These are phyloP conservation scores for Suillus decipiens DNA, from an alignment of 768 basidiomycete genomes.

Conservation along the genomic window DNA sequence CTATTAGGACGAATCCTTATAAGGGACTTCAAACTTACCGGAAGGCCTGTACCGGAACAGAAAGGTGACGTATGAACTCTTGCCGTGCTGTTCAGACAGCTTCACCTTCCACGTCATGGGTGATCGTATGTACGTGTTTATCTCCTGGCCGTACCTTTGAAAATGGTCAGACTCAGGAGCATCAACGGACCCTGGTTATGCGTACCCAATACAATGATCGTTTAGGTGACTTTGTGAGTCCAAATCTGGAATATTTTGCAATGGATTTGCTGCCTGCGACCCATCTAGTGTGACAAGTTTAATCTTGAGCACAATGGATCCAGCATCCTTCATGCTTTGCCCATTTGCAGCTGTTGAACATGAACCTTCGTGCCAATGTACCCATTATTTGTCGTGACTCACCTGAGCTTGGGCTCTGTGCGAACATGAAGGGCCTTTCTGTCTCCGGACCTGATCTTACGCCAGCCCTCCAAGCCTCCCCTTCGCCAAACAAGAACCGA, in stretches of 20 bases:
- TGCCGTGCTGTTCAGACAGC: conserved; percentile 43
- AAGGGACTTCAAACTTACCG: conserved; percentile 37
- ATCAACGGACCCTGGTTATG: not conserved
- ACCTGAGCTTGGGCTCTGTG: conserved; percentile 43
- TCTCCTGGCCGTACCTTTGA: conserved; percentile 53
- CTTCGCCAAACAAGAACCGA: conserved; percentile 57
- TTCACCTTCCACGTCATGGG: conserved; percentile 56
- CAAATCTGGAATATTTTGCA: conserved; percentile 40
- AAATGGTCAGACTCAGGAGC: conserved; percentile 13
- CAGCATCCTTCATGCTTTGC: conserved; percentile 40
- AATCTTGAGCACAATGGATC: conserved; percentile 57
- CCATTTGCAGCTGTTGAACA: conserved; percentile 15
- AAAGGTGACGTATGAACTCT: conserved; percentile 61
- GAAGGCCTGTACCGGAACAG: conserved; percentile 63
- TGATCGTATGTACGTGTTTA: conserved; percentile 39
- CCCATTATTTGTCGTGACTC: conserved; percentile 11
- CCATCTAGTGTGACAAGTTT: conserved; percentile 31
- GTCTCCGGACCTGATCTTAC: conserved; percentile 49
- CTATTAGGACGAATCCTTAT: not conserved
- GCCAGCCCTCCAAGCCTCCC: conserved; percentile 53
- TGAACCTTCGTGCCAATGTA: not conserved
- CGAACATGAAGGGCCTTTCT: conserved; percentile 65
- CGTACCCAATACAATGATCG: conserved; percentile 52
- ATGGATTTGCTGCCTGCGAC: conserved; percentile 42
- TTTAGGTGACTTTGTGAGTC: conserved; percentile 39